Conservation (phyloP, 176 grass and related monocot genomes). For the Panicum miliaceum region DNA sequence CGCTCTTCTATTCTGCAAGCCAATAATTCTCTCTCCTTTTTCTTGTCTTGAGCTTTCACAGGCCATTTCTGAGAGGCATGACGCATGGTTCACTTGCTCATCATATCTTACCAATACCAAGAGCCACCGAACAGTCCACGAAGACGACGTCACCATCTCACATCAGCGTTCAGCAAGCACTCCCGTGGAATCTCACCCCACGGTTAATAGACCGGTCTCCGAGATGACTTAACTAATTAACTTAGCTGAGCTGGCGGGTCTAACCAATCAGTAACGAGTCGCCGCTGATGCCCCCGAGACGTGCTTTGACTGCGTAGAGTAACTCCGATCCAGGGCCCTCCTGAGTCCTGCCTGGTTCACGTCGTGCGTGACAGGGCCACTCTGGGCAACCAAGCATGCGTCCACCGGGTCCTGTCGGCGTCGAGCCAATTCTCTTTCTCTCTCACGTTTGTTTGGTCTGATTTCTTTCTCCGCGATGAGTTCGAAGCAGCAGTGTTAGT, state of each 20-base stretch:
- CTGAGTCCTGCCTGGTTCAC: not conserved
- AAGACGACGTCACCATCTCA: too few species aligned
- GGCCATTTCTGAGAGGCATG: too few species aligned
- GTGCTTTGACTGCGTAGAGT: conserved; percentile 21
- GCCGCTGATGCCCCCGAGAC: not conserved
- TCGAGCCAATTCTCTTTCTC: not conserved
- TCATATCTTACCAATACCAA: too few species aligned
- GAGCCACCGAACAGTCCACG: too few species aligned
- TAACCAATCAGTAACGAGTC: not conserved
- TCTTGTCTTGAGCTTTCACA: too few species aligned
- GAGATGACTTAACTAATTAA: not conserved
- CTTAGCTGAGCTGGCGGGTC: not conserved
- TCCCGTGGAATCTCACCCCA: not conserved
- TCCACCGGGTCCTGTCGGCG: not conserved
- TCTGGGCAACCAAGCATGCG: not conserved
- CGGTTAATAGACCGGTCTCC: not conserved
- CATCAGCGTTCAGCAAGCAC: too few species aligned
- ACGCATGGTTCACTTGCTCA: too few species aligned
- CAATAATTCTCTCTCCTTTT: too few species aligned
- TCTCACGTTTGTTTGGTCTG: not conserved
- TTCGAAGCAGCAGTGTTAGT: not conserved
- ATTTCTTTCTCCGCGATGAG: not conserved
- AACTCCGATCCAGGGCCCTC: not conserved
- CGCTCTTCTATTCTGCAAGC: too few species aligned
- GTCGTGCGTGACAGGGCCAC: not conserved